A percentile compares a stretch with the other conserved stretches of the same genome.
Evolutionary conservation across 495 filamentous ascomycete genomes (phyloP).

Genomic region (Penicillium flavigenum): DNA sequence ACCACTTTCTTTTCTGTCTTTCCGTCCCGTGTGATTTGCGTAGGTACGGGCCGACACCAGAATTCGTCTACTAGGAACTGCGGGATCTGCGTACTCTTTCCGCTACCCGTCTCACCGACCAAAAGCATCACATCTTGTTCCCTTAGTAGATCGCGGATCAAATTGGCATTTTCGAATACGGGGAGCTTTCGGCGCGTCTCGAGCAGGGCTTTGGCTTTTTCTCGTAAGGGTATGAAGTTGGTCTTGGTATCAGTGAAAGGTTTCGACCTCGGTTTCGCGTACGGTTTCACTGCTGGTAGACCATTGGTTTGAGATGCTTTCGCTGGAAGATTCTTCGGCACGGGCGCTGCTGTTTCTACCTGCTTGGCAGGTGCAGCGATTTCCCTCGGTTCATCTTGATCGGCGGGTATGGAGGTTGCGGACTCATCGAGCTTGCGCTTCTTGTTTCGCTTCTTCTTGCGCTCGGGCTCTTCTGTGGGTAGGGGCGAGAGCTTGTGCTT

Average conservation of each 20-base stretch:
- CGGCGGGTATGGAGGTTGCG: slow-evolving; percentile 6
- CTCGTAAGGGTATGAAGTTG: slow-evolving; percentile 39
- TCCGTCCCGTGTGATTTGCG: slow-evolving; percentile 44
- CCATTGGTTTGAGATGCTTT: not conserved
- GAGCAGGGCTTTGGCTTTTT: slow-evolving; percentile 50
- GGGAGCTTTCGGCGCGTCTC: slow-evolving; percentile 66
- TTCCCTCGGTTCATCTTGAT: slow-evolving; percentile 9
- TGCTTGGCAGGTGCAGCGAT: not conserved
- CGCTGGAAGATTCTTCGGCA: not conserved
- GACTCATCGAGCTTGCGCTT: slow-evolving; percentile 47
- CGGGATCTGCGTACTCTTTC: slow-evolving; percentile 95
- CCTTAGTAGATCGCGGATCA: slow-evolving; percentile 64
- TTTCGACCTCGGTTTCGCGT: slow-evolving; percentile 20
- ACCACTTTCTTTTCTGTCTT: slow-evolving; percentile 52
- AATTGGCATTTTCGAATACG: slow-evolving; percentile 70
- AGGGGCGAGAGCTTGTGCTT: not conserved
- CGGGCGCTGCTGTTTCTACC: slow-evolving; percentile 1
- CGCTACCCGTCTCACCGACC: slow-evolving; percentile 91
- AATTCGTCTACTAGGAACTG: slow-evolving; percentile 79
- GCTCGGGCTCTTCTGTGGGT: slow-evolving; percentile 22
- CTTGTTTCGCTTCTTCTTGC: slow-evolving; percentile 37
- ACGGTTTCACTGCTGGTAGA: slow-evolving; percentile 12
- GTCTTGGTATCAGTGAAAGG: slow-evolving; percentile 25
- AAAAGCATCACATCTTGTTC: slow-evolving; percentile 78
- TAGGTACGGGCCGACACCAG: slow-evolving; percentile 67